These are phyloP conservation scores for Glarea lozoyensis DNA, from an alignment of 495 filamentous ascomycete genomes.

Conservation along the genomic window DNA sequence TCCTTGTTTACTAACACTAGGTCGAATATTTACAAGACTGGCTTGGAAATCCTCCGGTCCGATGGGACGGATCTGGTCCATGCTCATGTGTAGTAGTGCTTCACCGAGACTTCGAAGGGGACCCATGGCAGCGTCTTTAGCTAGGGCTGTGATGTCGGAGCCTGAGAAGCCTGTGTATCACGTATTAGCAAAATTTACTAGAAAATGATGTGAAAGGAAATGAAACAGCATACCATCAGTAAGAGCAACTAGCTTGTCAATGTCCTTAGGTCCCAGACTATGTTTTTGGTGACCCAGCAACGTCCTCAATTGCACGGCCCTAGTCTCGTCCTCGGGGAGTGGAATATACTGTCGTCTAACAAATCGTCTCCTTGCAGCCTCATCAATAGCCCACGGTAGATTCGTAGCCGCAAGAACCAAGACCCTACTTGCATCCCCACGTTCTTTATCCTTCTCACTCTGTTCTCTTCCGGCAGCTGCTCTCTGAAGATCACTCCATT, in stretches of 20 bases:
- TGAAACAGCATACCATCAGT: conserved; percentile 54
- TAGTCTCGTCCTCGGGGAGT: conserved; percentile 73
- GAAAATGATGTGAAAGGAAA: conserved; percentile 1
- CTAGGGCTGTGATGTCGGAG: conserved; percentile 92
- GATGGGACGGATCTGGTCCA: conserved; percentile 90
- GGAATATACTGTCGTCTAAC: conserved; percentile 95
- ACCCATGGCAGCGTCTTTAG: conserved; percentile 98
- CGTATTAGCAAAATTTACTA: conserved; percentile 5
- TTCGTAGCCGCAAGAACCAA: conserved; percentile 95
- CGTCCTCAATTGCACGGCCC: conserved; percentile 65
- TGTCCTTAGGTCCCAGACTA: conserved; percentile 62
- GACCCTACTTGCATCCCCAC: conserved; percentile 84
- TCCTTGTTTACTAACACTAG: conserved; percentile 80
- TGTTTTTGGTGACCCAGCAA: conserved; percentile 85
- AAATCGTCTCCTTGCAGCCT: conserved; percentile 85
- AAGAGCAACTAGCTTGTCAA: conserved; percentile 63
- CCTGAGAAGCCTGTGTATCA: conserved; percentile 73
- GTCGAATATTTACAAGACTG: conserved; percentile 77
- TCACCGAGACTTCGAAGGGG: conserved; percentile 88
- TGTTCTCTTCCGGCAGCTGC: conserved; percentile 82
- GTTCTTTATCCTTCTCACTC: conserved; percentile 53
- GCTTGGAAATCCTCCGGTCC: conserved; percentile 73
- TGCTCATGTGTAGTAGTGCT: conserved; percentile 77
- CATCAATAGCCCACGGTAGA: conserved; percentile 95
- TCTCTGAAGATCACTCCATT: conserved; percentile 89